A percentile compares a stretch with the other conserved stretches of the same genome.
Evolutionary conservation across 345 rosid genomes (phyloP).

Genomic region (Aurinia saxatilis): DNA sequence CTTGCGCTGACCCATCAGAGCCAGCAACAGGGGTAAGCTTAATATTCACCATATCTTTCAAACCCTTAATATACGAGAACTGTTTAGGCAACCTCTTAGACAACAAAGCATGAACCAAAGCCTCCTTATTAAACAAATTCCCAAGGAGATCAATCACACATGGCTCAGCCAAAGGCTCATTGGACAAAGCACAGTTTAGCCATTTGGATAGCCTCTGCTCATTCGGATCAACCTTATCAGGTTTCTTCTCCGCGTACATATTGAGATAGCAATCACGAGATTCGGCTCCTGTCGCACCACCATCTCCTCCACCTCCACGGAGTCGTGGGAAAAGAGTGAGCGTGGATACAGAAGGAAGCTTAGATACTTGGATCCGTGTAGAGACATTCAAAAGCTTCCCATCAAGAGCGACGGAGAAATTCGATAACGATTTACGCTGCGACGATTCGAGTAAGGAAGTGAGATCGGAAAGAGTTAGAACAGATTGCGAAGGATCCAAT

Average conservation of each 20-base stretch:
- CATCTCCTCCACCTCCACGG: slow-evolving; percentile 93
- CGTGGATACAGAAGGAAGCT: slow-evolving; percentile 49
- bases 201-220: slow-evolving; percentile 90
- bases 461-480: slow-evolving; percentile 38
- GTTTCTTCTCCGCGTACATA: slow-evolving; percentile 93
- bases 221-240: slow-evolving; percentile 84
- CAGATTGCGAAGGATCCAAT: slow-evolving; percentile 34
- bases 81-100: slow-evolving; percentile 67
- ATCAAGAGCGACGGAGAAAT: slow-evolving; percentile 47
- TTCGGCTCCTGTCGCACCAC: slow-evolving; percentile 97
- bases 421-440: slow-evolving; percentile 18
- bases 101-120: slow-evolving; percentile 63
- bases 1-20: slow-evolving; percentile 27
- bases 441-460: slow-evolving; percentile 21
- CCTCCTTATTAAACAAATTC: slow-evolving; percentile 75
- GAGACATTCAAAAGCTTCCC: slow-evolving; percentile 52
- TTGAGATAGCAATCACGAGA: slow-evolving; percentile 96
- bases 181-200: slow-evolving; percentile 74
- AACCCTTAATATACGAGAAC: slow-evolving; percentile 62
- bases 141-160: slow-evolving; percentile 86
- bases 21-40: slow-evolving; percentile 52
- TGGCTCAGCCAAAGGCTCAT: slow-evolving; percentile 69
- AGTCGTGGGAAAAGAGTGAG: slow-evolving; percentile 48
- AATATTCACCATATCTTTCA: slow-evolving; percentile 72
- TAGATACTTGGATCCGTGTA: slow-evolving; percentile 32